Evolutionary conservation across 345 rosid genomes (phyloP), one percentile per base, ranked within the genome.

Genomic region (Orychophragmus violaceus): DNA sequence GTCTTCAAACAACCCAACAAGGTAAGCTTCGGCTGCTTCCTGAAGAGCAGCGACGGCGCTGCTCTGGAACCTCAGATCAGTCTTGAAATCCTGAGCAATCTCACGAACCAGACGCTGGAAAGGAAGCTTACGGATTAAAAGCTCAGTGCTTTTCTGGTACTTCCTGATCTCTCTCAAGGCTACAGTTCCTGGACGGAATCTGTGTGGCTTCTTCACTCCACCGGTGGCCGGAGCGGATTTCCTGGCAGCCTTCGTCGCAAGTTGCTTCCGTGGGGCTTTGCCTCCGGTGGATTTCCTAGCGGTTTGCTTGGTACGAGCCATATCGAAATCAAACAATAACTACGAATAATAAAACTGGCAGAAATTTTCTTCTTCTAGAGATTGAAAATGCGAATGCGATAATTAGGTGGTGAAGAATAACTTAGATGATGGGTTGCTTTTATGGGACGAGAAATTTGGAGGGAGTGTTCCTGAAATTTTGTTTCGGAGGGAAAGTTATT

Each of bases 281-380:
- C 84, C 87, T 54, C 84, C 87, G 5, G 82, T 82, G 33, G 86
- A 82, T 64, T 82, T 82, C 9, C 86, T 75, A 0, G 86, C 82
- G 23, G 82, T 83, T 58, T 83, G 82, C 75, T 83, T 83, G 0
- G 87, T 83, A 24, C 87, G 84, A 69, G 87, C 87, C 87, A 83
- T 83, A 50, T 24, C 12, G 8, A 22, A 27, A 36, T 10, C 2
- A 21, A 14, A 5, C 0, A 49, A 22, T 17, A 21, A n/a, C 56
- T 24, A 24, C 30, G 5, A 51, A 14, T 0, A 5, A 8, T 0
- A 4, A n/a, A 16, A 13, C 11, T 11, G 13, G 3, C 3, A 0
- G 3, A 28, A 5, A 5, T 45, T 10, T 48, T 30, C 32, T 11
- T 35, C 3, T 27, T 23, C 1, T 11, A 1, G 22, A 52, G 41